Percentiles rank a stretch among this genome's conserved stretches.
phyloP scores from a whole-genome alignment of 1,284 basidiomycete species.

The Pseudozyma tsukubaensis region DNA sequence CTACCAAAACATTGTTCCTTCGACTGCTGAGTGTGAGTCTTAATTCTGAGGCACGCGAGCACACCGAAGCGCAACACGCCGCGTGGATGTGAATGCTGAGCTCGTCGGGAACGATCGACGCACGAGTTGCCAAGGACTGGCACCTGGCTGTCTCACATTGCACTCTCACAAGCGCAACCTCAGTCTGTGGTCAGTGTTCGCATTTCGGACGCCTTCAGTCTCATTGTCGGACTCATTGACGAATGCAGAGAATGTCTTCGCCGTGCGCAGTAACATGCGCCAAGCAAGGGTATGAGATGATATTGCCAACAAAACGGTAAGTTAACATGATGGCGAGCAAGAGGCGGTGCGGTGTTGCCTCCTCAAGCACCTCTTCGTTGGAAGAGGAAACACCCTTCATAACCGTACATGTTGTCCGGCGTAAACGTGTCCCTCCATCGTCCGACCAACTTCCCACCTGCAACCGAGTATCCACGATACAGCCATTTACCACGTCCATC shows the following conservation, averaged over 20 bases:
- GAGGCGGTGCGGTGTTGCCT: background rate
- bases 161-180: too few species aligned
- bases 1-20: slow-evolving; percentile 1
- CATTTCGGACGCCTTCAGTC: too few species aligned
- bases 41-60: background rate
- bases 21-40: background rate
- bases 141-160: too few species aligned
- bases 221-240: too few species aligned
- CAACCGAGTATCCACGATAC: slow-evolving; percentile 71
- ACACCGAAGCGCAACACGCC: too few species aligned
- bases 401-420: slow-evolving; percentile 67
- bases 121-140: too few species aligned
- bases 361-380: slow-evolving; percentile 27
- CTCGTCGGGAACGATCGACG: too few species aligned
- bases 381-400: slow-evolving; percentile 64
- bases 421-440: slow-evolving; percentile 70
- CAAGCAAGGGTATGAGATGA: background rate
- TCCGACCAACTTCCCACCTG: slow-evolving; percentile 63
- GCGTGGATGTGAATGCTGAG: too few species aligned
- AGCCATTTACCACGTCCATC: slow-evolving; percentile 72
- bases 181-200: too few species aligned
- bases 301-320: background rate
- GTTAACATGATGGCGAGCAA: background rate
- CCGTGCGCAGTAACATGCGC: too few species aligned
- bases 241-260: too few species aligned